Conservation (phyloP, 306 rosid species). For the Lathyrus aphaca region DNA sequence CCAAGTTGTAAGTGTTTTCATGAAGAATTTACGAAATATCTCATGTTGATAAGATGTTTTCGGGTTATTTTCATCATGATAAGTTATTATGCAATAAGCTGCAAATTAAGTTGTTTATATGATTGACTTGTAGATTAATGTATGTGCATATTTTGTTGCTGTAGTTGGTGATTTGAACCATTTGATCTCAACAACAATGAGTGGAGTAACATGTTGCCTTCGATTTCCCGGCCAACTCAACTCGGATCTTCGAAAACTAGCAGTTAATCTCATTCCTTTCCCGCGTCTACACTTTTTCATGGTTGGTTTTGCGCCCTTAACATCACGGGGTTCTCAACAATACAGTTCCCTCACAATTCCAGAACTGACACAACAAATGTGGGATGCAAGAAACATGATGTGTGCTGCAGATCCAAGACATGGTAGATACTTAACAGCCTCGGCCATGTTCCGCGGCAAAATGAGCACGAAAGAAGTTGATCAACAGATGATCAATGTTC, state of each 20-base stretch:
- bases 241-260: constrained; percentile 85
- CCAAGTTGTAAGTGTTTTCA: constrained; percentile 71
- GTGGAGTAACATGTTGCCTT: constrained; percentile 92
- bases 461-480: constrained; percentile 94
- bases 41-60: background rate
- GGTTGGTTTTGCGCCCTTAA: constrained; percentile 83
- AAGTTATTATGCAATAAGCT: too few species aligned
- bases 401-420: constrained; percentile 93
- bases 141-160: background rate
- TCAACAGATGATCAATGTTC: constrained; percentile 63
- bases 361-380: constrained; percentile 92
- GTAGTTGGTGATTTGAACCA: constrained; percentile 94
- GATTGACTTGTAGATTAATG: background rate
- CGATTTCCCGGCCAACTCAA: constrained; percentile 91
- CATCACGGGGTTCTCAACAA: constrained; percentile 75
- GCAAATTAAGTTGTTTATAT: background rate
- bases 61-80: background rate
- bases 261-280: constrained; percentile 44
- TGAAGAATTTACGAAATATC: background rate
- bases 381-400: constrained; percentile 62
- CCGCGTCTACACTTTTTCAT: constrained; percentile 48
- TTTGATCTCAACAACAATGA: constrained; percentile 91
- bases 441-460: constrained; percentile 86
- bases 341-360: constrained; percentile 83
- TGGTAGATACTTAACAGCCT: constrained; percentile 81